phyloP scores from a whole-genome alignment of 495 filamentous ascomycete species.

The Jackrogersella multiformis region DNA sequence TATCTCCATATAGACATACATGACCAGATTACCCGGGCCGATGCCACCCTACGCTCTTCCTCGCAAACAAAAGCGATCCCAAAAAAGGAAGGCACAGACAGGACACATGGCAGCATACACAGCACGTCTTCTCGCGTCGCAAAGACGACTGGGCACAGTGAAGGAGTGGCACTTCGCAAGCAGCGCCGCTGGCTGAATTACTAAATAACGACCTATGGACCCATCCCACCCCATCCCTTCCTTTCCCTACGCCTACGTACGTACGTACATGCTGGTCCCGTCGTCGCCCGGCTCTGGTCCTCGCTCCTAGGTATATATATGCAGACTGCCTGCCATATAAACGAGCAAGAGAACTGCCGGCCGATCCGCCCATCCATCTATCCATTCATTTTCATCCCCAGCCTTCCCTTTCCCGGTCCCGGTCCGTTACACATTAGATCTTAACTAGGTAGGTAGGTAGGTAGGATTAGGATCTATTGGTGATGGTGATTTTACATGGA shows the following conservation, averaged over 20 bases:
- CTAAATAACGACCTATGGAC: background rate
- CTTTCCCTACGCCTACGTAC: background rate
- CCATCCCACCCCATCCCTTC: background rate
- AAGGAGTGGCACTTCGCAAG: background rate
- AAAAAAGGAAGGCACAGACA: too few species aligned
- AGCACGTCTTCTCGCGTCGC: too few species aligned
- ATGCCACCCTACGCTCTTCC: too few species aligned
- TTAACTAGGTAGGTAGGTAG: constrained; percentile 1
- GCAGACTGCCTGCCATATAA: background rate
- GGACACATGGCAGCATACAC: too few species aligned
- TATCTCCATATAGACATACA: too few species aligned
- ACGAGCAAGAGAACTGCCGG: background rate
- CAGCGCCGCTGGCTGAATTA: background rate
- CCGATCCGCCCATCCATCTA: background rate
- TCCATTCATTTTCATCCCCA: background rate
- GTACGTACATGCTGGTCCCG: background rate
- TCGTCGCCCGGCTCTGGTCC: background rate
- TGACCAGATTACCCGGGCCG: too few species aligned
- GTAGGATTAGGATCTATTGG: background rate
- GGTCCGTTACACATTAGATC: constrained; percentile 24
- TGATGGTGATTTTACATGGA: constrained; percentile 17
- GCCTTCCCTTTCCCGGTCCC: background rate
- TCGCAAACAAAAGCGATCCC: too few species aligned
- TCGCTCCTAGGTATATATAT: background rate
- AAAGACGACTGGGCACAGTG: too few species aligned